These are phyloP conservation scores for Colletotrichum sansevieriae DNA, from an alignment of 2,329 filamentous ascomycete species.

Conservation along the genomic window DNA sequence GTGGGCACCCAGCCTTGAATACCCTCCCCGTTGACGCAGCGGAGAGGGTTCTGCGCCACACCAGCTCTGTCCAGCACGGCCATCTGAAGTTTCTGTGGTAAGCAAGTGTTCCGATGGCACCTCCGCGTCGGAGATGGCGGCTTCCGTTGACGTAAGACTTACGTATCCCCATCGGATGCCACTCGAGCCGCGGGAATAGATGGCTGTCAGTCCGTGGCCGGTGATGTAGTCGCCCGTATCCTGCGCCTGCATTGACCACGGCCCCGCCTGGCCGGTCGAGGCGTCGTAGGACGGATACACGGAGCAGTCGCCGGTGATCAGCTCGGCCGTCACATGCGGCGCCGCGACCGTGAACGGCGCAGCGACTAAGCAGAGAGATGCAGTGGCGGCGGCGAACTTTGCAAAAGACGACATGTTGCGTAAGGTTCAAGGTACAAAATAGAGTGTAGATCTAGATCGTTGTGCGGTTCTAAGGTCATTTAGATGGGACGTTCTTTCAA, in stretches of 20 bases:
- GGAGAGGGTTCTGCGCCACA: conserved; percentile 15
- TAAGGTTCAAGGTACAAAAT: too few relatives aligned
- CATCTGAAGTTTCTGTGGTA: conserved; percentile 7
- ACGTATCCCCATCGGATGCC: conserved; percentile 27
- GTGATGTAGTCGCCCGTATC: conserved; percentile 5
- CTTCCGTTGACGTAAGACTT: neutral
- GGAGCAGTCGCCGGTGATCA: conserved; percentile 26
- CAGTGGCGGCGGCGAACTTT: neutral
- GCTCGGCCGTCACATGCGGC: conserved; percentile 4
- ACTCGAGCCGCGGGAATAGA: conserved; percentile 15
- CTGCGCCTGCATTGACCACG: conserved; percentile 18
- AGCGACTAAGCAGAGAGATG: neutral
- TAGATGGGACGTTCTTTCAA: too few relatives aligned
- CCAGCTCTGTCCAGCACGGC: conserved; percentile 18
- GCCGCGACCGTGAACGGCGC: conserved; percentile 1
- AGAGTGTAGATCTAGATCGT: too few relatives aligned
- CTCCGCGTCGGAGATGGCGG: conserved; percentile 8
- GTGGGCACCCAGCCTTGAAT: conserved; percentile 12
- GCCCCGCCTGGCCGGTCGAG: conserved; percentile 21
- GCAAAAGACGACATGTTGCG: neutral
- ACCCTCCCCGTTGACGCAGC: conserved; percentile 13
- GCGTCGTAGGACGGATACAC: conserved; percentile 19
- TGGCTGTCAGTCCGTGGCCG: conserved; percentile 13
- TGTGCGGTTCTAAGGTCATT: too few relatives aligned
- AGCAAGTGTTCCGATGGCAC: neutral